Conservation (phyloP, 2,329 filamentous ascomycete species). For the Beauveria varroae region DNA sequence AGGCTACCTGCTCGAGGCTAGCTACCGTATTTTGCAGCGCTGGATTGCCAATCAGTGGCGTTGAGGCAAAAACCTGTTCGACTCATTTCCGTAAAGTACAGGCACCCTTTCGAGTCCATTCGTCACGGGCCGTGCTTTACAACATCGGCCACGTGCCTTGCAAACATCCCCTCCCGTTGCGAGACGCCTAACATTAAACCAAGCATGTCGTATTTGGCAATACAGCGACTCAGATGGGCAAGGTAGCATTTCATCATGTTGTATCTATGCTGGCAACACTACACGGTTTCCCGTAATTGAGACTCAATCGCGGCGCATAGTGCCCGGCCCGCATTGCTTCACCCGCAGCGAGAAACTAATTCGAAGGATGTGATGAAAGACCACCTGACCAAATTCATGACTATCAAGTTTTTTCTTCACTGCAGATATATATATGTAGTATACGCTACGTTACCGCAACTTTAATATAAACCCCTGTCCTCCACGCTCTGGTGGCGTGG, state of each 20-base stretch:
- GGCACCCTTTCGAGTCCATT: background rate
- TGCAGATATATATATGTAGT: background rate
- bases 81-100: background rate
- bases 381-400: background rate
- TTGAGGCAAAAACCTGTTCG: background rate
- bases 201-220: background rate
- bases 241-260: background rate
- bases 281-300: background rate
- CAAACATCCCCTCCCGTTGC: background rate
- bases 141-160: background rate
- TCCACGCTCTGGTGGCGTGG: constrained; percentile 1
- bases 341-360: background rate
- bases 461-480: constrained; percentile 6
- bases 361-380: background rate
- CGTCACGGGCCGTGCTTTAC: background rate
- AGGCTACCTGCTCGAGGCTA: background rate
- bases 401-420: fast-evolving
- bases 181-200: background rate
- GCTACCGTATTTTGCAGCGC: constrained; percentile 3
- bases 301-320: background rate
- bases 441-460: constrained; percentile 7
- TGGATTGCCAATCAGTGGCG: background rate
- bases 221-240: too few species aligned
- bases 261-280: background rate
- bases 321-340: too few species aligned